Conservation (phyloP, 352 stramenopile species). For the Phytophthora gonapodyides region DNA sequence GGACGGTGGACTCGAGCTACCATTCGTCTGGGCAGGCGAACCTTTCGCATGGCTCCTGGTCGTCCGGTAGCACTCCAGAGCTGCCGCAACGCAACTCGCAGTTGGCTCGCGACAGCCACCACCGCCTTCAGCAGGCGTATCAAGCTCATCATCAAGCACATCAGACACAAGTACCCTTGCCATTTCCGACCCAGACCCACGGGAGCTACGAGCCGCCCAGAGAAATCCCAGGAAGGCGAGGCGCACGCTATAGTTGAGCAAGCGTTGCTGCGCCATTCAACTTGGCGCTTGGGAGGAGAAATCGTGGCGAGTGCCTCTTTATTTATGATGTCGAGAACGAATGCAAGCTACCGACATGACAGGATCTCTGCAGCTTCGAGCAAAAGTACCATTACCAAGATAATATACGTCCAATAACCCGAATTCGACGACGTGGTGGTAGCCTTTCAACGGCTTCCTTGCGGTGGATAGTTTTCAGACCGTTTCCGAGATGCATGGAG, state of each 20-base stretch:
- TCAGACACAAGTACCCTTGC: constrained; percentile 8
- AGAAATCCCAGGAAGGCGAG: constrained; percentile 24
- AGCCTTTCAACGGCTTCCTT: constrained; percentile 6
- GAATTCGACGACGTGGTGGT: neutral
- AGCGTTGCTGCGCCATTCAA: neutral
- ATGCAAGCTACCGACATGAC: constrained; percentile 18
- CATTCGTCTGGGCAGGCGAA: constrained; percentile 53
- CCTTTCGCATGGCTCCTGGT: constrained; percentile 46
- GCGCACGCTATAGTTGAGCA: constrained; percentile 33
- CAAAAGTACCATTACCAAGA: constrained; percentile 12
- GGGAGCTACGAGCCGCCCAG: constrained; percentile 31
- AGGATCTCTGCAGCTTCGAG: constrained; percentile 12
- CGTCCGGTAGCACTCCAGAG: constrained; percentile 36
- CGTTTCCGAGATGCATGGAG: constrained; percentile 11
- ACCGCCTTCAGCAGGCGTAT: constrained; percentile 29
- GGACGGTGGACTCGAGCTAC: constrained; percentile 63
- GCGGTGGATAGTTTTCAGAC: constrained; percentile 5
- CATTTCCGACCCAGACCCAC: constrained; percentile 24
- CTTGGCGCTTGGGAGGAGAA: neutral
- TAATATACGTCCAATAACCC: constrained; percentile 24
- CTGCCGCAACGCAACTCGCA: constrained; percentile 16
- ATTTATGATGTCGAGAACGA: constrained; percentile 41
- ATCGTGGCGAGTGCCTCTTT: constrained; percentile 21
- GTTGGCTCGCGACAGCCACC: constrained; percentile 33
- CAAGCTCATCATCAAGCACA: constrained; percentile 8